These are phyloP conservation scores for Microcera coccophila DNA, from an alignment of 2,329 filamentous ascomycete genomes.

Conservation along the genomic window DNA sequence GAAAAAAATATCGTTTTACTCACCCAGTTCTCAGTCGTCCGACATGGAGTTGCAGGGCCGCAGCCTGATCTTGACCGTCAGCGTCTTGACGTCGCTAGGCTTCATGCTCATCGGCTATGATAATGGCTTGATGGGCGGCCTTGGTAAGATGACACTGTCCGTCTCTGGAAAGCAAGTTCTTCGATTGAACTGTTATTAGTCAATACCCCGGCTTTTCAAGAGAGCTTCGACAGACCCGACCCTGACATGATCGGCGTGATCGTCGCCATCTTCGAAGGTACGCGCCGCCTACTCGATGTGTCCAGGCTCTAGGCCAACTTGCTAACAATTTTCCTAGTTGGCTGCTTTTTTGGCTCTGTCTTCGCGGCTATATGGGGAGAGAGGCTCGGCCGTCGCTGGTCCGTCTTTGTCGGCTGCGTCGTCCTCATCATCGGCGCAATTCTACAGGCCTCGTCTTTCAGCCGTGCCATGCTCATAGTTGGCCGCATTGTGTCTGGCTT, in stretches of 20 bases:
- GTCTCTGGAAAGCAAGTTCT: conserved; percentile 15
- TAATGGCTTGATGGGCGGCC: conserved; percentile 43
- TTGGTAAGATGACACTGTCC: conserved; percentile 15
- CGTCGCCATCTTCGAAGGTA: neutral
- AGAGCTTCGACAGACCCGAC: conserved; percentile 37
- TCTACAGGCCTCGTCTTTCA: neutral
- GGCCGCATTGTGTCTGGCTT: neutral
- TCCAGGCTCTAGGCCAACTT: neutral
- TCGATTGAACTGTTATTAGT: conserved; percentile 20
- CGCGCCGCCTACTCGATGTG: neutral
- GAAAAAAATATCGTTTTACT: no score
- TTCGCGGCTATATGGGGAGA: neutral
- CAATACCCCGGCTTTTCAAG: conserved; percentile 37
- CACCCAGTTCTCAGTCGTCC: no score
- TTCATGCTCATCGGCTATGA: conserved; percentile 48
- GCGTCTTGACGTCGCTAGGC: conserved; percentile 41
- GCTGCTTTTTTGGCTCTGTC: neutral
- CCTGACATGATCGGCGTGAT: conserved; percentile 21
- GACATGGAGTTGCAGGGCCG: conserved; percentile 32
- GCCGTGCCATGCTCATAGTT: neutral
- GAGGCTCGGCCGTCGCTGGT: neutral
- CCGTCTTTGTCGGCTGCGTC: neutral
- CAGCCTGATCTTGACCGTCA: conserved; percentile 40
- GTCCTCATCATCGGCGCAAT: neutral
- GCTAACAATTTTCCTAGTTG: neutral